A percentile compares a stretch with the other conserved stretches of the same genome.
phyloP scores from a whole-genome alignment of 139 green algal genomes.

The Yamagishiella unicocca region DNA sequence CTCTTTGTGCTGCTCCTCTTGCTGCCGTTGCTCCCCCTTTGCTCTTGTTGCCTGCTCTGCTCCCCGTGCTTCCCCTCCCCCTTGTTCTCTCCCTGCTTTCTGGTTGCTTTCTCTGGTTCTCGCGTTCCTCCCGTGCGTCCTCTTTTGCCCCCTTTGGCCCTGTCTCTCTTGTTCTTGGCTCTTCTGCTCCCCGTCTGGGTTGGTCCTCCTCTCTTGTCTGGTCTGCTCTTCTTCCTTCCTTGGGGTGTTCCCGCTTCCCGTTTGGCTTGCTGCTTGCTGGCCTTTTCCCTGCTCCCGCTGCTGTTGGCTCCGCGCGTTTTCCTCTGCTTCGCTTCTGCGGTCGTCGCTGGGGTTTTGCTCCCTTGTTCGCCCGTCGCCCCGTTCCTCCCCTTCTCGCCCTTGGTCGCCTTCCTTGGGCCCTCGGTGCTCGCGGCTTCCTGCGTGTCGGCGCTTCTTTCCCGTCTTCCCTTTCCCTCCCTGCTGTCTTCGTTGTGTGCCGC shows the following conservation, averaged over 20 bases:
- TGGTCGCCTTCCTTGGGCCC: conserved; percentile 8
- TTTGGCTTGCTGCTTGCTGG: neutral
- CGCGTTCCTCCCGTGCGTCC: conserved; percentile 56
- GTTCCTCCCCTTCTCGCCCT: neutral
- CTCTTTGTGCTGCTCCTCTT: neutral
- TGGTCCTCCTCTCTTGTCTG: conserved; percentile 71
- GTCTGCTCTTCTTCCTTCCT: conserved; percentile 62
- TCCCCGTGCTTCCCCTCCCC: neutral
- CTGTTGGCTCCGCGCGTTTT: conserved; percentile 15
- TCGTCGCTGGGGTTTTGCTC: conserved; percentile 22
- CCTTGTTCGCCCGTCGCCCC: neutral
- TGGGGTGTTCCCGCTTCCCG: conserved; percentile 39
- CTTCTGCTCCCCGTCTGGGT: conserved; percentile 40
- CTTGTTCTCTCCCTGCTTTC: neutral
- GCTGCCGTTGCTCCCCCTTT: neutral
- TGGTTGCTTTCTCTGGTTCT: conserved; percentile 62
- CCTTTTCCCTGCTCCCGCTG: neutral
- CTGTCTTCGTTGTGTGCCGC: too few relatives aligned
- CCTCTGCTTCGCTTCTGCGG: conserved; percentile 15
- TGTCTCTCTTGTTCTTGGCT: conserved; percentile 46
- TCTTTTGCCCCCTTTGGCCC: conserved; percentile 18
- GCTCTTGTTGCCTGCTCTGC: neutral
- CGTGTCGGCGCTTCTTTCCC: neutral
- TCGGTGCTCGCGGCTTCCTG: neutral
- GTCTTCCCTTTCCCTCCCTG: neutral